These are phyloP conservation scores for Coemansia umbellata DNA, from an alignment of 192 early-diverging fungal genomes.

Conservation along the genomic window DNA sequence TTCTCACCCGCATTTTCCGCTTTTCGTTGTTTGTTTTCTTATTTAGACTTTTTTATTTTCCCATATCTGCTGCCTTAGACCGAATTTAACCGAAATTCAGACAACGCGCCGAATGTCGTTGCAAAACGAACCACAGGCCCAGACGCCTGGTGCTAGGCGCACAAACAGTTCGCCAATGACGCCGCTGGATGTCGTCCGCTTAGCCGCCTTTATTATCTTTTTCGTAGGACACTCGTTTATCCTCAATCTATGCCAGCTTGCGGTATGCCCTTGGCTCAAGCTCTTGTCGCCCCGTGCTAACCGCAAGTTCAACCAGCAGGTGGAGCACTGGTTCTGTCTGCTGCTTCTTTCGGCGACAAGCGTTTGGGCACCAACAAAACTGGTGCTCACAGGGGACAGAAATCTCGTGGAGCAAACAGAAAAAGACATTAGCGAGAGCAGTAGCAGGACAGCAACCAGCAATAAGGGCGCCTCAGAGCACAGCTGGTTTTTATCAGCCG, in stretches of 20 bases:
- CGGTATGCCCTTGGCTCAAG: constrained; percentile 28
- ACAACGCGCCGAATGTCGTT: constrained; percentile 1
- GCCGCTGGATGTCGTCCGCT: constrained; percentile 17
- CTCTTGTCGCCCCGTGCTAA: constrained; percentile 11
- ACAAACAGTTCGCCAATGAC: constrained; percentile 49
- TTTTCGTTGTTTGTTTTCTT: no score
- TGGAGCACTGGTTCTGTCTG: constrained; percentile 47
- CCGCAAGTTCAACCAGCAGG: constrained; percentile 51
- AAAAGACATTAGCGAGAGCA: background rate
- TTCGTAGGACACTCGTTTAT: constrained; percentile 41
- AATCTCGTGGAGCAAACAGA: constrained; percentile 8
- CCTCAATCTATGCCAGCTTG: constrained; percentile 46
- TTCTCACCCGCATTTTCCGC: no score
- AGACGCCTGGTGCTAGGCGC: constrained; percentile 5
- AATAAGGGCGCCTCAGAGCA: constrained; percentile 9
- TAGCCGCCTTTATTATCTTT: constrained; percentile 27
- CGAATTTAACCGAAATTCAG: background rate
- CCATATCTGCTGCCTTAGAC: no score
- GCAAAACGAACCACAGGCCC: background rate
- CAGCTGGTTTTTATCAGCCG: constrained; percentile 38
- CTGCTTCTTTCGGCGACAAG: constrained; percentile 35
- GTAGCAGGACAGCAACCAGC: constrained; percentile 24
- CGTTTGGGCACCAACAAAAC: constrained; percentile 46
- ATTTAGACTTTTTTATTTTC: background rate
- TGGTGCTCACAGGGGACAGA: constrained; percentile 49